Conservation (phyloP, 2,329 filamentous ascomycete species). For the Elsinoe necatrix region DNA sequence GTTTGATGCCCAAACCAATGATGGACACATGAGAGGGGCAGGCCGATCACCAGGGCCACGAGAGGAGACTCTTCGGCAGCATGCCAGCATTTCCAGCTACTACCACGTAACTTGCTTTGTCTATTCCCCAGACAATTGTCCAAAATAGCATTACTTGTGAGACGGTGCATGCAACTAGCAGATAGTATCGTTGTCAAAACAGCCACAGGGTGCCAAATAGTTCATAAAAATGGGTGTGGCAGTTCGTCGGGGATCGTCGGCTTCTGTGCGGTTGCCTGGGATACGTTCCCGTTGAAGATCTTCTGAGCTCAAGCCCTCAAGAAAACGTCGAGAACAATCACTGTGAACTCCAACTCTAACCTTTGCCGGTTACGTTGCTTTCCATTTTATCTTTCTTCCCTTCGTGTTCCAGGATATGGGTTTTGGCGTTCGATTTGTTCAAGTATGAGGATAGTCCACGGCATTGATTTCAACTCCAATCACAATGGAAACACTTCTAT, state of each 20-base stretch:
- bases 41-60: background rate
- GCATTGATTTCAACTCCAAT: conserved; percentile 11
- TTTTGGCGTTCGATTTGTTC: conserved; percentile 10
- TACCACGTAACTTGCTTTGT: background rate
- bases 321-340: conserved; percentile 14
- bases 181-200: conserved; percentile 14
- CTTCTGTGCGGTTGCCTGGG: background rate
- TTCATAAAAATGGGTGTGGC: background rate
- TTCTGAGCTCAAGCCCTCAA: background rate
- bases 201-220: conserved; percentile 1
- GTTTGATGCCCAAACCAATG: background rate
- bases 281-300: conserved; percentile 1
- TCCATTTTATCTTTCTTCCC: conserved; percentile 1
- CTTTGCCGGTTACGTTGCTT: background rate
- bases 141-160: conserved; percentile 2
- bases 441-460: conserved; percentile 13
- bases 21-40: background rate
- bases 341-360: conserved; percentile 7
- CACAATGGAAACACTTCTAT: conserved; percentile 81
- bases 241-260: conserved; percentile 9
- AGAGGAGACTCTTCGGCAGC: background rate
- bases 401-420: conserved; percentile 11
- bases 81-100: background rate
- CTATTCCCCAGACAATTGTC: conserved; percentile 2
- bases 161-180: conserved; percentile 11